Conservation (phyloP, 345 rosid genomes). For the Gynandropsis gynandra region DNA sequence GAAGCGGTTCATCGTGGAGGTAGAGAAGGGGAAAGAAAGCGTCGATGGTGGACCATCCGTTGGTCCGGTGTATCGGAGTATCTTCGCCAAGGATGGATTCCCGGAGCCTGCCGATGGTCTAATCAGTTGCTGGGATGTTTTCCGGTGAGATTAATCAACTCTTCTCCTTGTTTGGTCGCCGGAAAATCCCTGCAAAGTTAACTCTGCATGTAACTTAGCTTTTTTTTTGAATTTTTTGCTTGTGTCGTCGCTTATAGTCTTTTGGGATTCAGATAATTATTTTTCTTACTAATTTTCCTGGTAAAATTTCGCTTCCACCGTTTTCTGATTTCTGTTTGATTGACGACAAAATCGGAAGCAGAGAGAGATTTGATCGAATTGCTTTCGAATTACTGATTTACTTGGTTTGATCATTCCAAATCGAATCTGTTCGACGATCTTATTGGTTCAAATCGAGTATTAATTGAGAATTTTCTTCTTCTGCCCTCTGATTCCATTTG, state of each 20-base stretch:
- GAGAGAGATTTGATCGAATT: neutral
- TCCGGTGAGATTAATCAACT: slow-evolving; percentile 51
- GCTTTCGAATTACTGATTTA: neutral
- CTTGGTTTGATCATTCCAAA: neutral
- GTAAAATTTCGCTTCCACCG: neutral
- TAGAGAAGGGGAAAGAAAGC: slow-evolving; percentile 68
- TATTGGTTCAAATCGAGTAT: neutral
- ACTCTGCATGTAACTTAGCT: neutral
- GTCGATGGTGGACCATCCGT: slow-evolving; percentile 50
- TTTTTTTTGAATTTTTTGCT: neutral
- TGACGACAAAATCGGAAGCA: neutral
- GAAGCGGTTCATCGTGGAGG: slow-evolving; percentile 42
- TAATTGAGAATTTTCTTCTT: neutral
- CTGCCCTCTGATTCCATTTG: slow-evolving; percentile 10
- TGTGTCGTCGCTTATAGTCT: neutral
- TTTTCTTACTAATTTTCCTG: neutral
- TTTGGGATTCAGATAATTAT: neutral
- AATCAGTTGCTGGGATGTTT: slow-evolving; percentile 88
- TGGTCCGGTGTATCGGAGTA: slow-evolving; percentile 84
- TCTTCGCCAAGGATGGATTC: slow-evolving; percentile 73
- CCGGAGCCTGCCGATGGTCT: slow-evolving; percentile 64
- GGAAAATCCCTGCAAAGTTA: neutral
- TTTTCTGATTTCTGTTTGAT: neutral
- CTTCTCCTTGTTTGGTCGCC: neutral
- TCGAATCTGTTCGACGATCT: neutral